Conservation (phyloP, 2,329 filamentous ascomycete species). For the Curvularia sp. region DNA sequence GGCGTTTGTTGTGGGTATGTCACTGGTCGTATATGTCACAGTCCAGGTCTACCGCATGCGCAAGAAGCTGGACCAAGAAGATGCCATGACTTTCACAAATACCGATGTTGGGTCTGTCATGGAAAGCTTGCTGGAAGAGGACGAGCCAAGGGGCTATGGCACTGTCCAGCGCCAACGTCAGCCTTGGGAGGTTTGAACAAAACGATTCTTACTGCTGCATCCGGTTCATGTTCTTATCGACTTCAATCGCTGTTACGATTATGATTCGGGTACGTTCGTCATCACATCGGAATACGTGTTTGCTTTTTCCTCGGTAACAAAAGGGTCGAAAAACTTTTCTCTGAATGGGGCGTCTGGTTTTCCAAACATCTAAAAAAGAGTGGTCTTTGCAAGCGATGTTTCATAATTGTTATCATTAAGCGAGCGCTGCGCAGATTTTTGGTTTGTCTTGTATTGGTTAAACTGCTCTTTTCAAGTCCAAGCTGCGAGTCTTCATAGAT, state of each 20-base stretch:
- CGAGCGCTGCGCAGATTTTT: slow-evolving; percentile 6
- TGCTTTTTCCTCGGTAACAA: background rate
- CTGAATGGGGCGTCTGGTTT: background rate
- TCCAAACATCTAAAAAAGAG: background rate
- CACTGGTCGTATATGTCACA: slow-evolving; percentile 60
- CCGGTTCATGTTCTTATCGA: background rate
- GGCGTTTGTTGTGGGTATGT: slow-evolving; percentile 68
- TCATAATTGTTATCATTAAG: slow-evolving; percentile 5
- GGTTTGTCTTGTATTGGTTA: background rate
- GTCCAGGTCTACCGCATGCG: slow-evolving; percentile 43
- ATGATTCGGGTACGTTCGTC: slow-evolving; percentile 1
- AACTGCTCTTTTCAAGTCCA: background rate
- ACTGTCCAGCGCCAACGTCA: slow-evolving; percentile 28
- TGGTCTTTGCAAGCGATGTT: background rate
- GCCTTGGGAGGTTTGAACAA: slow-evolving; percentile 21
- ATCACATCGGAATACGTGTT: background rate
- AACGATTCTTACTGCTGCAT: background rate
- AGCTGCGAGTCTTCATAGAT: slow-evolving; percentile 10
- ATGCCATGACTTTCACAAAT: slow-evolving; percentile 68
- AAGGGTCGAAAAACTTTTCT: background rate
- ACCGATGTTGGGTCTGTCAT: slow-evolving; percentile 70
- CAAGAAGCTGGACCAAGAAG: slow-evolving; percentile 44
- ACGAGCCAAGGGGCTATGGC: slow-evolving; percentile 41
- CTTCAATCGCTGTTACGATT: background rate
- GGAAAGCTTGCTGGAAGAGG: slow-evolving; percentile 47